phyloP scores from a whole-genome alignment of 2,329 filamentous ascomycete genomes.

The Neofusicoccum umdonicola region DNA sequence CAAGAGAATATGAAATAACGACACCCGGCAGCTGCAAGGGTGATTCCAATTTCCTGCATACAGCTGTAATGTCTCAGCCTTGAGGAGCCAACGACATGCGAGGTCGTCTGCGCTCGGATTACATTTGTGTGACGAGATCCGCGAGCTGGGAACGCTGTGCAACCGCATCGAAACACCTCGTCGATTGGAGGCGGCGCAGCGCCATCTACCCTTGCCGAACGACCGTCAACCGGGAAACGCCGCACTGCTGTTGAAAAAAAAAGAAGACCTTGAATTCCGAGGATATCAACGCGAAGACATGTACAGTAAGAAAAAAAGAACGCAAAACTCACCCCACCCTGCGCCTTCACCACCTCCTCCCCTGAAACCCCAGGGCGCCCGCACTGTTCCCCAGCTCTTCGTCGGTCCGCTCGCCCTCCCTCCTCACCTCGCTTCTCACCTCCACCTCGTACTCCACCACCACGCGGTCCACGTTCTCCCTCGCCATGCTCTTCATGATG shows the following conservation, averaged over 20 bases:
- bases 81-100: background rate
- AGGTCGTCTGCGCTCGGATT: background rate
- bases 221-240: background rate
- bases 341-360: background rate
- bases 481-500: background rate
- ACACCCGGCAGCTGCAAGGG: background rate
- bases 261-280: background rate
- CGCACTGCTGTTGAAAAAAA: background rate
- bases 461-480: background rate
- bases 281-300: no score
- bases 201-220: background rate
- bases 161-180: background rate
- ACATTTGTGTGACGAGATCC: background rate
- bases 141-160: background rate
- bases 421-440: background rate
- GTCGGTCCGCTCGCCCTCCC: background rate
- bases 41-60: background rate
- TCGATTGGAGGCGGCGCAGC: background rate
- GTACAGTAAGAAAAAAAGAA: background rate
- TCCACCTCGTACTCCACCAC: background rate
- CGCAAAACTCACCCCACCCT: background rate
- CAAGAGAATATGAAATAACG: slow-evolving; percentile 4
- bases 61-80: background rate
- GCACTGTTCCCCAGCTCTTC: background rate
- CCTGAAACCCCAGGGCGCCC: background rate